Evolutionary conservation across 2,329 filamentous ascomycete species (phyloP).

Genomic region (Sporothrix humicola): DNA sequence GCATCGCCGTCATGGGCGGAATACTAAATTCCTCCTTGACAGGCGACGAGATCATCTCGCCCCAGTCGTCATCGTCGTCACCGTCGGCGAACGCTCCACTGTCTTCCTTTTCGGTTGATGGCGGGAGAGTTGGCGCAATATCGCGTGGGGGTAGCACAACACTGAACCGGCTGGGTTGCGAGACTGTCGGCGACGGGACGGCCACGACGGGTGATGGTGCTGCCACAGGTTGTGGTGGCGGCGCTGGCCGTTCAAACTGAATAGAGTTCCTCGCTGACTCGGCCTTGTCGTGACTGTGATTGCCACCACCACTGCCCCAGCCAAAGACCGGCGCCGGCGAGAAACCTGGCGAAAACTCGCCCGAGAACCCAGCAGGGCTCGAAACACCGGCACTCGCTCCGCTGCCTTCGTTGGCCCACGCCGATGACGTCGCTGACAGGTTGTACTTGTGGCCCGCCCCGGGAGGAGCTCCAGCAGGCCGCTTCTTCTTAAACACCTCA

Average conservation of each 20-base stretch:
- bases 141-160: conserved; percentile 4
- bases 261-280: conserved; percentile 4
- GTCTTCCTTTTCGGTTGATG: background rate
- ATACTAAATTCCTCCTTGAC: background rate
- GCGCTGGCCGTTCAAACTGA: conserved; percentile 8
- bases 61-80: conserved; percentile 64
- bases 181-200: background rate
- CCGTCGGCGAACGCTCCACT: conserved; percentile 39
- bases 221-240: background rate
- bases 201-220: conserved; percentile 1
- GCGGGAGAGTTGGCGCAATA: background rate
- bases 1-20: background rate
- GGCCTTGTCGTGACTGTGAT: conserved; percentile 1
- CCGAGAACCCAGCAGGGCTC: background rate
- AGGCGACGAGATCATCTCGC: conserved; percentile 62
- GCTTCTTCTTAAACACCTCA: conserved; percentile 50
- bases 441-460: background rate
- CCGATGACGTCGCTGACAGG: conserved; percentile 1
- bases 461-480: conserved; percentile 17
- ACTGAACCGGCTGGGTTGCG: conserved; percentile 16
- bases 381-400: background rate
- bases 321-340: conserved; percentile 24
- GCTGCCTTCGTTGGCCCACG: conserved; percentile 15
- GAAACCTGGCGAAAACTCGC: background rate
- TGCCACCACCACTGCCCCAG: conserved; percentile 3